phyloP scores from a whole-genome alignment of 2,329 filamentous ascomycete species.

The Epichloe aotearoae region DNA sequence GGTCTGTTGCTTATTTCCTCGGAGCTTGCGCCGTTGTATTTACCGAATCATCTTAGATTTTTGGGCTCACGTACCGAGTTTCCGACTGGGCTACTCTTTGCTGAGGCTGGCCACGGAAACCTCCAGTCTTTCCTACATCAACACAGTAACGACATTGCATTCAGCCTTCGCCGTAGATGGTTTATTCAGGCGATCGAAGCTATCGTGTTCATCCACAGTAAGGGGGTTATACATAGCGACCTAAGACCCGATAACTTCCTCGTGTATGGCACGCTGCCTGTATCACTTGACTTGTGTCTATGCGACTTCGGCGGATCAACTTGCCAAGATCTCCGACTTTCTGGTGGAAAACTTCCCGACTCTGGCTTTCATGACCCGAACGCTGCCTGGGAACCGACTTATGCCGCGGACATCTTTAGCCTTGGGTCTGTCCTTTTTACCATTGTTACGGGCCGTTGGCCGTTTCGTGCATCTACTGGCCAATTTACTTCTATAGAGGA shows the following conservation, averaged over 20 bases:
- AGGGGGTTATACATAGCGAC: not conserved
- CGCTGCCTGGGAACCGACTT: not conserved
- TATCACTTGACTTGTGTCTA: not conserved
- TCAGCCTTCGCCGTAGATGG: not conserved
- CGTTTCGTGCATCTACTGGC: not conserved
- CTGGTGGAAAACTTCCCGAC: not conserved
- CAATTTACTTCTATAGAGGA: not conserved
- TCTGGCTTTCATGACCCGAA: not conserved
- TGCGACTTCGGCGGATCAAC: not conserved
- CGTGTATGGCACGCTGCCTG: not conserved
- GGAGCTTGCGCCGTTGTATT: not conserved
- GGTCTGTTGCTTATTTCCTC: not conserved
- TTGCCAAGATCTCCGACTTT: not conserved
- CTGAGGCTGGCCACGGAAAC: too few species aligned
- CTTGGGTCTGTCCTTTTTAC: not conserved
- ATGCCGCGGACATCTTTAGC: not conserved
- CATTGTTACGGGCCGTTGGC: not conserved
- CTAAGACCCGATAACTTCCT: not conserved
- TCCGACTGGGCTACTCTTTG: not conserved
- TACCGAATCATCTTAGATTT: not conserved
- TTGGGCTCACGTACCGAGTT: not conserved
- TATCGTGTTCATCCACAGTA: not conserved
- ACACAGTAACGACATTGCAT: not conserved
- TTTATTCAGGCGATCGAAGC: not conserved
- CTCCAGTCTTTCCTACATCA: not conserved